phyloP scores from a whole-genome alignment of 1,284 basidiomycete species.

The Trichosporon ovoides region DNA sequence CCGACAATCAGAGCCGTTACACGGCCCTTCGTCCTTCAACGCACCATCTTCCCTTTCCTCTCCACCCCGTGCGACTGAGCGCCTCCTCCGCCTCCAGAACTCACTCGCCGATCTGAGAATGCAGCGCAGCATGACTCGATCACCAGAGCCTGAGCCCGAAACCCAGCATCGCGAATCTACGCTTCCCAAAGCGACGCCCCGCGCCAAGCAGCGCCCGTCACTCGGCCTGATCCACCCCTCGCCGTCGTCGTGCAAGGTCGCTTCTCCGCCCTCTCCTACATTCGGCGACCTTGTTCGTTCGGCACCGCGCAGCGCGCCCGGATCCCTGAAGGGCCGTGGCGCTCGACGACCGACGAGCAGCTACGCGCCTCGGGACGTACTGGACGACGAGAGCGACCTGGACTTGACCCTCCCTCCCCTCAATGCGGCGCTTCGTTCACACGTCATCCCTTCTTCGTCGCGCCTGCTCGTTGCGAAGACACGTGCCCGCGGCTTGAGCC shows the following conservation, averaged over 20 bases:
- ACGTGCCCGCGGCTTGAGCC: neutral
- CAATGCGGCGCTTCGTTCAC: slow-evolving; percentile 29
- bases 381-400: slow-evolving; percentile 35
- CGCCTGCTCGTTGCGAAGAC: slow-evolving; percentile 16
- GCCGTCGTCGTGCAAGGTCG: neutral
- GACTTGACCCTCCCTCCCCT: slow-evolving; percentile 28
- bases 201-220: neutral
- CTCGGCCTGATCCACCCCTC: neutral
- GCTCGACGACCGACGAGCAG: neutral
- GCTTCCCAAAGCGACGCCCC: neutral
- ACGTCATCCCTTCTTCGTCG: slow-evolving; percentile 28
- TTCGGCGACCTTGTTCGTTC: slow-evolving; percentile 15
- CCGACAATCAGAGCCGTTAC: neutral
- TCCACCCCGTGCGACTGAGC: slow-evolving; percentile 15
- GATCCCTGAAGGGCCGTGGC: neutral
- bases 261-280: slow-evolving; percentile 14
- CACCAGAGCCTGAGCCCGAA: neutral
- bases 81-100: slow-evolving; percentile 16
- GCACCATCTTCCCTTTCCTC: neutral
- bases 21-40: slow-evolving; percentile 1
- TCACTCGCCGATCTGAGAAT: slow-evolving; percentile 21
- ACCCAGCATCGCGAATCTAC: neutral
- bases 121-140: slow-evolving; percentile 12
- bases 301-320: slow-evolving; percentile 5
- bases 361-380: slow-evolving; percentile 7